Base-by-base conservation (phyloP, 2,329 filamentous ascomycete genomes). In the Aureobasidium sp. region DNA sequence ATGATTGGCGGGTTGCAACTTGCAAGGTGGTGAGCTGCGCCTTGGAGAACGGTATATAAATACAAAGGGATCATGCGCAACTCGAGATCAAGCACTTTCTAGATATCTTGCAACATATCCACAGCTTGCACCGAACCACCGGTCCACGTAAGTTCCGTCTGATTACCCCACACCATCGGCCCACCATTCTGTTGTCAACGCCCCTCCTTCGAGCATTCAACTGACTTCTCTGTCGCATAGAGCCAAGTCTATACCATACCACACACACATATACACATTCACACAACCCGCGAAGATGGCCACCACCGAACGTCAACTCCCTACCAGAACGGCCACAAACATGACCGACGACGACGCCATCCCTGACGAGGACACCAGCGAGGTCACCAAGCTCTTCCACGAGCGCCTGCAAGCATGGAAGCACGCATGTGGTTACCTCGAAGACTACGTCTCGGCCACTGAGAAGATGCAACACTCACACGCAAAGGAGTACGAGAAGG, bases 331-430 rank as follows among this genome's bases (percentile, higher is more conserved):
- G 7, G 58, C 58, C 1, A 74, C 71, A 52, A 68, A 66, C 40
- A 56, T 63, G 44, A 73, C 68, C 62, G 74, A 78, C 49, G 75
- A 78, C 47, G 78, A 79, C 63, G 77, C 77, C 7, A 70, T 79
- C 39, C 76, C 77, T 5, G 77, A 75, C 33, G 78, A 81, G 69
- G 78, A 81, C 64, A 56, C 47, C 48, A 60, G 39, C 44, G 60
- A 71, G 69, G 73, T 75, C 44, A 79, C 78, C 48, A 79, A 75
- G 72, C 82, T 97, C 54, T 87, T 99, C 66, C 82, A 87, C 61
- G 91, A 97, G 79, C 86, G 94, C 66, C 81, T 99, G 64, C 88
- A 90, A 70, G 94, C 94, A 50, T 99, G 91, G 91, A 97, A 97
- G 75, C 93, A 97, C 74, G 90, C 92, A 64, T 90, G 91, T 65